These are phyloP conservation scores for Pseudogymnoascus sp. DNA, from an alignment of 2,329 filamentous ascomycete species.

Conservation along the genomic window DNA sequence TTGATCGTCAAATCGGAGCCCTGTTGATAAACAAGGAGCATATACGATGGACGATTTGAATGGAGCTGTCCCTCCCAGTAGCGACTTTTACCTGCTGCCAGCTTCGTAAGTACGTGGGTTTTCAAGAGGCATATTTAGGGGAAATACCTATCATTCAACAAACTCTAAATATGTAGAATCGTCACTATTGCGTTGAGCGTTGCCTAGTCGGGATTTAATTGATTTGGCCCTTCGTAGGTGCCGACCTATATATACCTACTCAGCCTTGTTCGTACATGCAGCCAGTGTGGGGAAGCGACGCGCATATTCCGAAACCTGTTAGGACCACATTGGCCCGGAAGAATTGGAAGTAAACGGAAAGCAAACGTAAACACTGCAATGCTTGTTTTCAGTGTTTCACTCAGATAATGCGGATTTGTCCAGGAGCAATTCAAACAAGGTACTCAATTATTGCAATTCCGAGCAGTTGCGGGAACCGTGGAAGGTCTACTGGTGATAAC, in stretches of 20 bases:
- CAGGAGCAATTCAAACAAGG: neutral
- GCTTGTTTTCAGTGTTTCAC: neutral
- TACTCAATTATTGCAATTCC: neutral
- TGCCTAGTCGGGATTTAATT: neutral
- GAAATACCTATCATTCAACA: neutral
- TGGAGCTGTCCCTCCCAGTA: neutral
- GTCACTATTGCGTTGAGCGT: neutral
- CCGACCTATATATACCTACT: neutral
- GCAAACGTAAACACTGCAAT: neutral
- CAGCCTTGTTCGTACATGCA: neutral
- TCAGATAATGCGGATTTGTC: neutral
- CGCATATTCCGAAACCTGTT: neutral
- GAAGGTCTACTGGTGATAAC: neutral
- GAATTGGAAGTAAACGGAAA: neutral
- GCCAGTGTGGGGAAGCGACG: neutral
- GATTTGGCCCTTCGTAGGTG: neutral
- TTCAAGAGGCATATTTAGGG: neutral
- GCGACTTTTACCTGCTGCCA: neutral
- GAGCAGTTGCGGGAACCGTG: neutral
- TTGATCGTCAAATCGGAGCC: neutral
- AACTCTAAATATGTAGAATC: neutral
- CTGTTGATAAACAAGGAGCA: neutral
- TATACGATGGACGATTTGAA: neutral
- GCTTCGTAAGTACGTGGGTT: neutral
- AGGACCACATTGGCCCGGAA: neutral